A percentile compares a stretch with the other conserved stretches of the same genome.
Conservation (phyloP, 805 yeast genomes). For the Candida gorgasii region DNA sequence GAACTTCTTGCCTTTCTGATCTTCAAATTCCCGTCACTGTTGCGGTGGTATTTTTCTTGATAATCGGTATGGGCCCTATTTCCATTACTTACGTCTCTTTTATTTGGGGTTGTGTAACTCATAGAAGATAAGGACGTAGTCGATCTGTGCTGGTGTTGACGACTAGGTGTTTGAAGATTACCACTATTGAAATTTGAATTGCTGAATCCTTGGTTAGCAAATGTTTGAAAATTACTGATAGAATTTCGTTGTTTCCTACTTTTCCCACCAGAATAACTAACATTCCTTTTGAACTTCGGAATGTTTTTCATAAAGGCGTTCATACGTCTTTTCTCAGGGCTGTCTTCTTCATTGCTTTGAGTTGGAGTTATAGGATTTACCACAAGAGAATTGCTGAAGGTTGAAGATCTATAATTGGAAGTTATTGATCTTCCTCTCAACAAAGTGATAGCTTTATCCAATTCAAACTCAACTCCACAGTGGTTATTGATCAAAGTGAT, state of each 20-base stretch:
- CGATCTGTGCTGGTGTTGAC: slow-evolving; percentile 11
- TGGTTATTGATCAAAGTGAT: slow-evolving; percentile 82
- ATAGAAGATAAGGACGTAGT: slow-evolving; percentile 16
- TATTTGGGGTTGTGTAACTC: slow-evolving; percentile 11
- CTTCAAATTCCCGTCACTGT: slow-evolving; percentile 5
- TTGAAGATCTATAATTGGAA: slow-evolving; percentile 13
- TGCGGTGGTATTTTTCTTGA: slow-evolving; percentile 1
- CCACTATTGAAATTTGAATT: background rate
- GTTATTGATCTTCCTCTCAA: slow-evolving; percentile 62
- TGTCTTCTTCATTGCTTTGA: slow-evolving; percentile 7
- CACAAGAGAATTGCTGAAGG: slow-evolving; percentile 15
- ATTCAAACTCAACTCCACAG: slow-evolving; percentile 83
- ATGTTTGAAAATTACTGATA: slow-evolving; percentile 14
- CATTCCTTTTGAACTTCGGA: slow-evolving; percentile 28
- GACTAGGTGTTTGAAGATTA: slow-evolving; percentile 1
- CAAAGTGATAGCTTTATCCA: slow-evolving; percentile 75
- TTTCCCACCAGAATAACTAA: slow-evolving; percentile 9
- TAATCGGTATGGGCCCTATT: slow-evolving; percentile 10
- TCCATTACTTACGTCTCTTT: background rate
- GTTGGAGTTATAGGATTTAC: slow-evolving; percentile 11
- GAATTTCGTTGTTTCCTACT: slow-evolving; percentile 15
- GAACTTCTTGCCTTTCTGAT: slow-evolving; percentile 36
- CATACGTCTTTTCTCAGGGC: slow-evolving; percentile 12
- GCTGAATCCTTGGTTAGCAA: background rate
- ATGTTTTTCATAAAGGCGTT: slow-evolving; percentile 12